A percentile compares a stretch with the other conserved stretches of the same genome.
These are phyloP conservation scores for Pichia heedii DNA, from an alignment of 805 yeast species.

Conservation along the genomic window DNA sequence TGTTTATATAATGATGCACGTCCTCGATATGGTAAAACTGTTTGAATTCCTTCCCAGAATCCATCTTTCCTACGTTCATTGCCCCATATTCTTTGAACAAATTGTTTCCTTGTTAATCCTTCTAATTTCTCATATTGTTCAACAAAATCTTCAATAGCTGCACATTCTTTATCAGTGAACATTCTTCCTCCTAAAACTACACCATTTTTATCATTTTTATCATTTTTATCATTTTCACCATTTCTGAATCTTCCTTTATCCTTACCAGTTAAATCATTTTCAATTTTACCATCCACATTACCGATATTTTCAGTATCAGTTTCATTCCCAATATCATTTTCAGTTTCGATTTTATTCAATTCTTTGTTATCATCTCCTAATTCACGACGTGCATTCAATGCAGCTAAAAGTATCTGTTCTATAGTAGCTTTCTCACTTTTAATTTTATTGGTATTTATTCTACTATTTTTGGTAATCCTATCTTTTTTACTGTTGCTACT, in stretches of 20 bases:
- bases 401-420: not conserved
- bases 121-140: slow-evolving; percentile 57
- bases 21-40: slow-evolving; percentile 75
- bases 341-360: too few species aligned
- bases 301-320: too few species aligned
- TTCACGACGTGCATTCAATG: not conserved
- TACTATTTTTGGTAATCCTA: not conserved
- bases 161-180: slow-evolving; percentile 58
- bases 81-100: slow-evolving; percentile 83
- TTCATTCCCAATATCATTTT: too few species aligned
- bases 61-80: slow-evolving; percentile 76
- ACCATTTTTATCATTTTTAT: not conserved
- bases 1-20: slow-evolving; percentile 90
- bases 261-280: too few species aligned
- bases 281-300: too few species aligned
- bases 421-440: not conserved
- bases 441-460: not conserved
- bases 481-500: too few species aligned
- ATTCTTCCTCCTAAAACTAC: slow-evolving; percentile 10
- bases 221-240: not conserved
- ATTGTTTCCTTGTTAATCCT: slow-evolving; percentile 52
- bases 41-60: slow-evolving; percentile 79
- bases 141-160: slow-evolving; percentile 66
- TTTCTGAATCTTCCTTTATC: not conserved
- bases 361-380: not conserved